Evolutionary conservation across 148 eudicot species (phyloP).

Genomic region (Polygonum aviculare): DNA sequence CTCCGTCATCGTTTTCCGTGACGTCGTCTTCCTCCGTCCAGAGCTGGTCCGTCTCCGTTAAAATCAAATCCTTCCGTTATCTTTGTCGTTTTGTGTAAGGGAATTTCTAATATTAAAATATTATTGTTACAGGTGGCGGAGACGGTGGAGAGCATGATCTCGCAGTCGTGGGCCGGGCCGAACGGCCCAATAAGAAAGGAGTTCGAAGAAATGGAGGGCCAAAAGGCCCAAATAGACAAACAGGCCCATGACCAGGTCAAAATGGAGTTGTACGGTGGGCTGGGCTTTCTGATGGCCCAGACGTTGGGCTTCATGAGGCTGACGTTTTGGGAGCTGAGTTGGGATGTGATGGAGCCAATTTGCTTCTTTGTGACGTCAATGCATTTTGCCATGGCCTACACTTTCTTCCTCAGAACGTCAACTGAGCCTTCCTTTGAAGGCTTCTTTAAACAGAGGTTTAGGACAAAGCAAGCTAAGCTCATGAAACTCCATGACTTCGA

Average conservation of each 20-base stretch:
- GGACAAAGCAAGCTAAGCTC: conserved; percentile 48
- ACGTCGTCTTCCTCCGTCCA: conserved; percentile 49
- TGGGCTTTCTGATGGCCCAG: conserved; percentile 44
- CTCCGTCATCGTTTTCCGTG: conserved; percentile 47
- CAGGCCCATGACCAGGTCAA: conserved; percentile 35
- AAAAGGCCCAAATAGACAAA: conserved; percentile 39
- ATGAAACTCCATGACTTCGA: conserved; percentile 40
- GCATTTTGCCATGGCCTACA: conserved; percentile 48
- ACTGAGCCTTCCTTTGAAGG: conserved; percentile 63
- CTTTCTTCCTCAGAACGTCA: conserved; percentile 50
- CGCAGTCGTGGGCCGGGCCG: conserved; percentile 31
- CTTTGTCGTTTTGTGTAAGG: not conserved
- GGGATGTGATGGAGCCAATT: conserved; percentile 90
- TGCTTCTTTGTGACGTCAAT: conserved; percentile 63
- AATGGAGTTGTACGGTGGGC: conserved; percentile 49
- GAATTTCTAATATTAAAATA: not conserved
- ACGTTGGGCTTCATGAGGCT: conserved; percentile 74
- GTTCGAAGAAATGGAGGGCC: conserved; percentile 35
- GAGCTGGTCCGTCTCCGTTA: conserved; percentile 33
- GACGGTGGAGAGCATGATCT: conserved; percentile 41
- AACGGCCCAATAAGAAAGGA: conserved; percentile 50
- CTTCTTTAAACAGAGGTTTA: conserved; percentile 37
- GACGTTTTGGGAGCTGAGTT: conserved; percentile 63
- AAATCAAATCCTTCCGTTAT: not conserved
- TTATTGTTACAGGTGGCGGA: conserved; percentile 37